These are phyloP conservation scores for Trichosanthes truncata DNA, from an alignment of 306 rosid genomes.

Conservation along the genomic window DNA sequence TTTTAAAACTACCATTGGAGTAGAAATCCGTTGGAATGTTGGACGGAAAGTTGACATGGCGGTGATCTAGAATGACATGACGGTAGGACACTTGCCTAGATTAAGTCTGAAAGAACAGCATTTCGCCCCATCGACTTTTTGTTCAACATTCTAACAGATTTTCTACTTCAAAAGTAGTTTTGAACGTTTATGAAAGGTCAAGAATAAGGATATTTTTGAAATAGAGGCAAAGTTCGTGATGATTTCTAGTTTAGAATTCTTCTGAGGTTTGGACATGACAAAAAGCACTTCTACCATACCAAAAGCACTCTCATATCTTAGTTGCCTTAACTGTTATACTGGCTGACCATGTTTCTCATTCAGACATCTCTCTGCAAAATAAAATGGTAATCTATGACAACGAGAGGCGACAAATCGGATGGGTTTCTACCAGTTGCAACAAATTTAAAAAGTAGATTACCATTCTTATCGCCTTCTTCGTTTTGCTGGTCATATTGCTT, in stretches of 20 bases:
- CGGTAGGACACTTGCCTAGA: too few species aligned
- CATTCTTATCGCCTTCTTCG: not conserved
- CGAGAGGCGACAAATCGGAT: slow-evolving; percentile 58
- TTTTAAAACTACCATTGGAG: too few species aligned
- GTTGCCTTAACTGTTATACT: not conserved
- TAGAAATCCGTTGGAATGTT: too few species aligned
- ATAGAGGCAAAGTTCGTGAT: not conserved
- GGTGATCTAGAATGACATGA: too few species aligned
- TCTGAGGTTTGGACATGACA: not conserved
- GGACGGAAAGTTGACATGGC: too few species aligned
- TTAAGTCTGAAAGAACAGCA: too few species aligned
- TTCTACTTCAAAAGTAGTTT: too few species aligned
- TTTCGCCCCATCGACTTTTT: too few species aligned
- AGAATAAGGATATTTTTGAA: too few species aligned
- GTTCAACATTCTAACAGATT: too few species aligned
- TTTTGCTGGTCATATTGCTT: not conserved
- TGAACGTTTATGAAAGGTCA: too few species aligned
- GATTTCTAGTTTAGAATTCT: too few species aligned
- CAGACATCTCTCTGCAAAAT: slow-evolving; percentile 57
- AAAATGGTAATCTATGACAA: slow-evolving; percentile 69
- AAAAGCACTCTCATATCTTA: not conserved
- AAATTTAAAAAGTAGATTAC: slow-evolving; percentile 36
- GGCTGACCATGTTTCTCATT: not conserved
- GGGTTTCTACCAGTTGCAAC: slow-evolving; percentile 51
- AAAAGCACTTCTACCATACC: not conserved